Evolutionary conservation across 2,329 filamentous ascomycete species (phyloP), one percentile per base, ranked within the genome.

Genomic region (Lasiodiplodia sp.): DNA sequence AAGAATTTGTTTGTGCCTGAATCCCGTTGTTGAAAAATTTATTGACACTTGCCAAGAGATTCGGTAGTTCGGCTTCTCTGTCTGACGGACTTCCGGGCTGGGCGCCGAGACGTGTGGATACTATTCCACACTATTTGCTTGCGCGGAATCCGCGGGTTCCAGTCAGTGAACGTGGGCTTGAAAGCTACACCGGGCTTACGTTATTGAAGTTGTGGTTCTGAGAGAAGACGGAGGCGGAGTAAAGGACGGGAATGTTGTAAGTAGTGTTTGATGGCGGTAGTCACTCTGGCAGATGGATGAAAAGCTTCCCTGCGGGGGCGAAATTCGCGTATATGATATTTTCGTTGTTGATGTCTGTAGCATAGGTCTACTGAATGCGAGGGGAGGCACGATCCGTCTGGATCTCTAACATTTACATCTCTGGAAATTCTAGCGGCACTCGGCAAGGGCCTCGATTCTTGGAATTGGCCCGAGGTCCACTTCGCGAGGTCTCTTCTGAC

Each of bases 121-220:
- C 75, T 47, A 75, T 74, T 69, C 81, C 81, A 75, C 82, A 84
- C 82, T 85, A 78, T 77, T 34, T 11, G 3, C 37, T n/a, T 7
- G 21, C 28, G 40, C 25, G 53, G 23, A 21, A 38, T 69, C 66
- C 71, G 37, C 53, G 31, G 31, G 21, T 2, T 16, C 4, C 44
- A 11, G 57, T 75, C 67, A 76, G 74, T 73, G 56, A 68, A n/a
- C 28, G 58, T 34, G 63, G 31, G 14, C 7, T 5, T 21, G 44
- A 25, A n/a, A 47, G 66, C 44, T 52, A 11, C 47, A 38, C 38
- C 60, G 69, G 70, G 72, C 82, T 81, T 84, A 84, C 83, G 73
- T 84, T 78, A 66, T 75, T 80, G 77, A 82, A 84, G 69, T 75
- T 74, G 53, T 82, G 78, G 67, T 81, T 79, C 70, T 82, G 74